Conservation (phyloP, 345 rosid species). For the Brassica nigra region DNA sequence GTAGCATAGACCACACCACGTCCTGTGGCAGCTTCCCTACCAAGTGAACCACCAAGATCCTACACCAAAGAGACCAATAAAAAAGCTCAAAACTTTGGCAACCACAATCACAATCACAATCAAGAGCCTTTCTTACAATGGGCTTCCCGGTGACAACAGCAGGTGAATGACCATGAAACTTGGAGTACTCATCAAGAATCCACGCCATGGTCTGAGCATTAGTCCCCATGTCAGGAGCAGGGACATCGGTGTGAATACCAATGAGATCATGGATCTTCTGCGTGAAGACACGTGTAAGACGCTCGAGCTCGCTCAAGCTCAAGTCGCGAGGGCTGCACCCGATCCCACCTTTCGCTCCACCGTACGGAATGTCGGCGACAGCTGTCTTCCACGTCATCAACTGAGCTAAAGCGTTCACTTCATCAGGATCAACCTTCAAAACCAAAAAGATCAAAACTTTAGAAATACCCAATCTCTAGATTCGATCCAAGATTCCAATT, state of each 20-base stretch:
- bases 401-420: slow-evolving; percentile 96
- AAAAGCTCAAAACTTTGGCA: too few species aligned
- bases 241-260: slow-evolving; percentile 87
- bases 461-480: slow-evolving; percentile 1
- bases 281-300: slow-evolving; percentile 93
- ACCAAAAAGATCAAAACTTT: neutral
- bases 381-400: slow-evolving; percentile 99
- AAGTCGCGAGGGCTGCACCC: slow-evolving; percentile 78
- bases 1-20: slow-evolving; percentile 90
- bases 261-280: slow-evolving; percentile 97
- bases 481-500: neutral
- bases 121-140: slow-evolving; percentile 50
- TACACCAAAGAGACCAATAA: slow-evolving; percentile 28
- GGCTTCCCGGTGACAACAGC: slow-evolving; percentile 97
- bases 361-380: slow-evolving; percentile 92
- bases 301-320: slow-evolving; percentile 72
- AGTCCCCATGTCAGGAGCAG: slow-evolving; percentile 98
- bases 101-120: neutral
- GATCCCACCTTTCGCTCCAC: slow-evolving; percentile 97
- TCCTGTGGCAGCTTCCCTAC: slow-evolving; percentile 99
- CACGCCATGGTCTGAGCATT: slow-evolving; percentile 99
- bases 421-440: slow-evolving; percentile 86
- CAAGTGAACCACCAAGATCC: slow-evolving; percentile 99
- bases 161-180: slow-evolving; percentile 94
- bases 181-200: slow-evolving; percentile 95